phyloP scores from a whole-genome alignment of 208 protist species.

The Trypanosoma vivax region DNA sequence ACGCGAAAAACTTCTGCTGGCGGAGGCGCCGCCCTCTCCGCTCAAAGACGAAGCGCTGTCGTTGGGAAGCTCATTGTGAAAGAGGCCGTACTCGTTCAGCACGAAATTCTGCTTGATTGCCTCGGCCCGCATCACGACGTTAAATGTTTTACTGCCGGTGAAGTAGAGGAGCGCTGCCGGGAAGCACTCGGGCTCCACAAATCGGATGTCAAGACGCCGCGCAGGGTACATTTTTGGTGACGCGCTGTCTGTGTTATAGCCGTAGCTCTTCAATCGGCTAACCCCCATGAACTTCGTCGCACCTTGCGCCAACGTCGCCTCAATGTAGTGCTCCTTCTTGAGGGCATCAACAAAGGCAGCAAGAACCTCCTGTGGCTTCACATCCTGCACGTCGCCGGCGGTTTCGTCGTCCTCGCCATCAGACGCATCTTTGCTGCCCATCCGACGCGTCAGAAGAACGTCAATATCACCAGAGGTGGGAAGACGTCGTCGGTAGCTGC shows the following conservation, averaged over 20 bases:
- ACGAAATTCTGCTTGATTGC: constrained; percentile 74
- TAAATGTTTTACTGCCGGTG: constrained; percentile 92
- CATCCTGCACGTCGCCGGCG: not conserved
- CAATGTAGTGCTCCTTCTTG: constrained; percentile 66
- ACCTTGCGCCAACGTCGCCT: constrained; percentile 74
- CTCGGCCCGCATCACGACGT: constrained; percentile 83
- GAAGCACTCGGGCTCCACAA: constrained; percentile 70
- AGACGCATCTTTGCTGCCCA: not conserved
- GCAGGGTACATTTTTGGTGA: constrained; percentile 35
- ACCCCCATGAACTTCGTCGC: constrained; percentile 88
- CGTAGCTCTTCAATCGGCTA: constrained; percentile 52
- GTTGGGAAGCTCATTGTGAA: constrained; percentile 21
- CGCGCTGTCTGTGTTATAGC: constrained; percentile 18
- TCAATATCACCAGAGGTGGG: constrained; percentile 80
- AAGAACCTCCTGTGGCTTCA: constrained; percentile 43
- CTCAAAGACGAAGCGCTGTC: not conserved
- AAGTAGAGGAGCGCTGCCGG: constrained; percentile 89
- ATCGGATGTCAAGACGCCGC: constrained; percentile 82
- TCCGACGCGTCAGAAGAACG: constrained; percentile 67
- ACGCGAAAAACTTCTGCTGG: not conserved
- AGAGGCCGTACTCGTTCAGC: constrained; percentile 87
- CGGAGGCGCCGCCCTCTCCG: not conserved
- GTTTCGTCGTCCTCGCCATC: not conserved
- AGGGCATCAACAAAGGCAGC: constrained; percentile 46
- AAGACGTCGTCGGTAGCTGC: constrained; percentile 63